Percentiles rank a stretch among this genome's conserved stretches.
phyloP scores from a whole-genome alignment of 163 green algal species.

The Coccomyxa subellipsoidea region DNA sequence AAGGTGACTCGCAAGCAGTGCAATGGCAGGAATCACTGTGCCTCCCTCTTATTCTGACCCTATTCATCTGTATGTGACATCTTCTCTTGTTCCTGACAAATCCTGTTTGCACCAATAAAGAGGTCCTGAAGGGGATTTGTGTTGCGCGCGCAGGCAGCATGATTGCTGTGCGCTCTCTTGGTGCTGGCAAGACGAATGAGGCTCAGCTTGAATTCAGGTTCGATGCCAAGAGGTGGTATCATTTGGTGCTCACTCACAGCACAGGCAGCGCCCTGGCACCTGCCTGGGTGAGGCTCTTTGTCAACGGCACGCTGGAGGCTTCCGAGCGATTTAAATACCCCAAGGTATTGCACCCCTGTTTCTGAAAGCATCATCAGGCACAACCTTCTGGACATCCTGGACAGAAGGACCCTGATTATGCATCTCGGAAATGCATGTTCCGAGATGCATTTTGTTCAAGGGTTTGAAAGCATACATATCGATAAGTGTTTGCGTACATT shows the following conservation, averaged over 20 bases:
- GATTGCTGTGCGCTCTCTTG: conserved; percentile 15
- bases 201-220: conserved; percentile 22
- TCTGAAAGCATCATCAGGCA: no score
- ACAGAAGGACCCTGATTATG: no score
- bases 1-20: no score
- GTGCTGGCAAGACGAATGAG: conserved; percentile 22
- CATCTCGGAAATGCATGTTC: no score
- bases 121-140: neutral
- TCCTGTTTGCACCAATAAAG: no score
- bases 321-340: conserved; percentile 21
- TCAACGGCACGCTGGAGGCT: conserved; percentile 27
- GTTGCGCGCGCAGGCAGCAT: conserved; percentile 15
- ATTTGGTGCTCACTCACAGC: conserved; percentile 36
- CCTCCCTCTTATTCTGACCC: no score
- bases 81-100: no score
- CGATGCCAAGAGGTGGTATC: conserved; percentile 36
- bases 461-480: no score
- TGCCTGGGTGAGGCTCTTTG: conserved; percentile 19
- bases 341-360: conserved; percentile 27
- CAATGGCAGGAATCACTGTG: no score
- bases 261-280: conserved; percentile 30
- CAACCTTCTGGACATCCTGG: no score
- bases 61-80: no score
- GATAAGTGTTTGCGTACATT: neutral
- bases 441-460: no score